Evolutionary conservation across 257 asterid genomes (phyloP).

Genomic region (Osmanthus fragrans): DNA sequence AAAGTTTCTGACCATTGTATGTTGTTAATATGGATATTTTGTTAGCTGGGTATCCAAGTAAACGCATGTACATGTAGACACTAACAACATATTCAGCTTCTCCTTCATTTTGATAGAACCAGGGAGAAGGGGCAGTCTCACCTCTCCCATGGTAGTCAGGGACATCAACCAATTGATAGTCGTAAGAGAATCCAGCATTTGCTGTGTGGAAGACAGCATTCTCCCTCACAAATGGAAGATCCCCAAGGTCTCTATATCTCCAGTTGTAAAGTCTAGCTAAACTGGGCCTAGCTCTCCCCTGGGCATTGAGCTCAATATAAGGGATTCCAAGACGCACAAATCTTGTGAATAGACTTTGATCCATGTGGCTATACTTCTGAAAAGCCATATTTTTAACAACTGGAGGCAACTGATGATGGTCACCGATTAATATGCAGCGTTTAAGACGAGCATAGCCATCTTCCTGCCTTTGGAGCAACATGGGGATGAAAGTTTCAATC

Average conservation of each 20-base stretch:
- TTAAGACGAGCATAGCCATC: constrained; percentile 98
- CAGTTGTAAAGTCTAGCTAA: constrained; percentile 94
- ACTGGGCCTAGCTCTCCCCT: constrained; percentile 98
- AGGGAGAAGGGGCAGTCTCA: constrained; percentile 96
- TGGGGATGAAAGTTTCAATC: constrained; percentile 95
- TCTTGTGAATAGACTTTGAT: constrained; percentile 96
- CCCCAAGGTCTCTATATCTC: constrained; percentile 95
- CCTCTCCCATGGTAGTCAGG: constrained; percentile 93
- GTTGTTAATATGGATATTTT: constrained; percentile 95
- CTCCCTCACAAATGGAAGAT: constrained; percentile 78
- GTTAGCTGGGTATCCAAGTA: constrained; percentile 92
- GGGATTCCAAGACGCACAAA: constrained; percentile 96
- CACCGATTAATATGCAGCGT: constrained; percentile 97
- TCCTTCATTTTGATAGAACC: constrained; percentile 99
- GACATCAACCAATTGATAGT: constrained; percentile 90
- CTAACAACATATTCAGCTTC: constrained; percentile 98
- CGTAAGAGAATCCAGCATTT: constrained; percentile 85
- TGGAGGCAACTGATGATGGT: constrained; percentile 98
- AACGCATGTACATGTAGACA: constrained; percentile 92
- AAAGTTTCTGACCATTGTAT: constrained; percentile 95
- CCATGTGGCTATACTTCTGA: constrained; percentile 99
- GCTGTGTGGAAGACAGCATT: constrained; percentile 65
- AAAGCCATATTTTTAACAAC: constrained; percentile 99
- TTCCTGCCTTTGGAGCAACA: constrained; percentile 99
- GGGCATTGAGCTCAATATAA: constrained; percentile 95